Evolutionary conservation across 306 rosid genomes (phyloP).

Genomic region (Lithocarpus polystachyus): DNA sequence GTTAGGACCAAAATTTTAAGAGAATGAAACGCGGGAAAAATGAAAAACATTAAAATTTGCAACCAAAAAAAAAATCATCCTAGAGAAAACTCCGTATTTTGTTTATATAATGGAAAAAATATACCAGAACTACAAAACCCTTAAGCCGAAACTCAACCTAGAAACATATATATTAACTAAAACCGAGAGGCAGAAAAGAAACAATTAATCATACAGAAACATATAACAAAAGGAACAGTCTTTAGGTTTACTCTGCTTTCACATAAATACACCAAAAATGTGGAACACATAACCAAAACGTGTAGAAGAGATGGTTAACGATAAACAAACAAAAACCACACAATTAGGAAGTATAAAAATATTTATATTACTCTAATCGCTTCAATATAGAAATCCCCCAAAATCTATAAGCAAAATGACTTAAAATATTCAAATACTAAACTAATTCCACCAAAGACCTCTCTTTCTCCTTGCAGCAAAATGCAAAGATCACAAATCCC

Average conservation of each 20-base stretch:
- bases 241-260: background rate
- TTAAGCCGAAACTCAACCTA: background rate
- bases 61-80: no score
- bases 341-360: no score
- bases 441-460: no score
- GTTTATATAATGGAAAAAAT: background rate
- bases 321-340: background rate
- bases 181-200: background rate
- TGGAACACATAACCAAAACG: background rate
- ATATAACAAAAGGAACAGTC: background rate
- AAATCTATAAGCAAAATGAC: no score
- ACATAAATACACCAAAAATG: background rate
- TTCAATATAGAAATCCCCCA: no score
- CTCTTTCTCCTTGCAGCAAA: no score
- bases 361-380: no score
- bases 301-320: background rate
- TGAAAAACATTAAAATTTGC: no score
- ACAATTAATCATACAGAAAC: background rate
- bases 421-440: no score
- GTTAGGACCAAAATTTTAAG: background rate
- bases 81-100: background rate
- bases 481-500: no score
- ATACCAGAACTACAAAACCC: background rate
- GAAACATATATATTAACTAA: background rate
- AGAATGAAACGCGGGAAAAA: no score